Evolutionary conservation across 176 grass and related monocot species (phyloP).

Genomic region (Aegilops speltoides): DNA sequence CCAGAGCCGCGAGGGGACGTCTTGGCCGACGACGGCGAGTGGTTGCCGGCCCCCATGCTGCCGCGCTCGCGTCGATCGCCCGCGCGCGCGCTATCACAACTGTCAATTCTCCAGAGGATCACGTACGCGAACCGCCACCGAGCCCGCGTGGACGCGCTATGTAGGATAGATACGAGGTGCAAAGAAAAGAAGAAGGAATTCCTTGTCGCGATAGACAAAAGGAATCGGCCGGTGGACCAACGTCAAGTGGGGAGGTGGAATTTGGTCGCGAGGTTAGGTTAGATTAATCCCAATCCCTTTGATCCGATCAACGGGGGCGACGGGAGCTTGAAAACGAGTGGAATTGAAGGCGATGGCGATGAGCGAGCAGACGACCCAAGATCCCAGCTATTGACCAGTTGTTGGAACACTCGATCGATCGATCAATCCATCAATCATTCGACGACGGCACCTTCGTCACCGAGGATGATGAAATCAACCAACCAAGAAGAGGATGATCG

Average conservation of each 20-base stretch:
- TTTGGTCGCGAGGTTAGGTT: not conserved
- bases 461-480: not conserved
- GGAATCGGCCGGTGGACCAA: not conserved
- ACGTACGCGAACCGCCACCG: not conserved
- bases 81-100: not conserved
- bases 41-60: not conserved
- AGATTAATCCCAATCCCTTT: not conserved
- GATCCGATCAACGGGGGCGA: not conserved
- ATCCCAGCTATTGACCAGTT: not conserved
- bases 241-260: not conserved
- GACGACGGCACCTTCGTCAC: not conserved
- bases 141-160: not conserved
- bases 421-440: not conserved
- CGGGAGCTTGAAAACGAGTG: not conserved
- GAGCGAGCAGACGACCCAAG: not conserved
- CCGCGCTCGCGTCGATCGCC: not conserved
- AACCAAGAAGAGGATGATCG: not conserved
- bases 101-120: not conserved
- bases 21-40: constrained; percentile 35
- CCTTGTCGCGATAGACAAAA: not conserved
- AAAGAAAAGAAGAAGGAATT: not conserved
- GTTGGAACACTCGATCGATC: not conserved
- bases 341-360: constrained; percentile 8
- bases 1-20: not conserved
- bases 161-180: not conserved